Conservation (phyloP, 768 basidiomycete genomes). For the Baorangia bicolor region DNA sequence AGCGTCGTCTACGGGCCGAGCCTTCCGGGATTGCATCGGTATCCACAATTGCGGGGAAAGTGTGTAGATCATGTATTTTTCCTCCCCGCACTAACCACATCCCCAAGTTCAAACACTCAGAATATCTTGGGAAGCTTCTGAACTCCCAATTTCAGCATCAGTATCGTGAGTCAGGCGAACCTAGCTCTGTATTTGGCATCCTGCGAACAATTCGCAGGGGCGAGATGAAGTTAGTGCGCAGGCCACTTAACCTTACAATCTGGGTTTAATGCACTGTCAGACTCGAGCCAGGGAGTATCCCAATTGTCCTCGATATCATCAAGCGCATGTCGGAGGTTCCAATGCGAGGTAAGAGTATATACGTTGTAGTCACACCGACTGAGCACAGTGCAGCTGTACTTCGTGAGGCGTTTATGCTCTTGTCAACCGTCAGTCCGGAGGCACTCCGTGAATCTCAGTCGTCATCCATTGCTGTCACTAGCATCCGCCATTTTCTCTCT, state of each 20-base stretch:
- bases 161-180: constrained; percentile 9
- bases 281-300: constrained; percentile 21
- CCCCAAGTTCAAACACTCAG: constrained; percentile 24
- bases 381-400: constrained; percentile 30
- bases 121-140: constrained; percentile 19
- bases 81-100: constrained; percentile 2
- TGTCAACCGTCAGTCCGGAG: constrained; percentile 25
- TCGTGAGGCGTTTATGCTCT: constrained; percentile 34
- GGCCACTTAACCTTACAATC: neutral
- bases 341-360: constrained; percentile 23
- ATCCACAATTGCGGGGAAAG: constrained; percentile 21
- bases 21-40: constrained; percentile 9
- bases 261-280: constrained; percentile 11
- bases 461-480: constrained; percentile 35
- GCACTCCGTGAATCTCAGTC: constrained; percentile 16
- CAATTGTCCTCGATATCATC: constrained; percentile 28
- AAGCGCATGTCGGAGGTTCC: constrained; percentile 21
- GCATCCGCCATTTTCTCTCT: constrained; percentile 56
- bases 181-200: constrained; percentile 7
- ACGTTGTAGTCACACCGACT: constrained; percentile 5
- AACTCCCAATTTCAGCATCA: constrained; percentile 22
- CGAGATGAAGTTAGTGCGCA: constrained; percentile 22
- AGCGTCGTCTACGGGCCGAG: constrained; percentile 8
- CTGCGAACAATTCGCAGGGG: constrained; percentile 25
- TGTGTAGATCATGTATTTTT: constrained; percentile 8